Conservation (phyloP, 2,329 filamentous ascomycete species). For the Diaporthe destruens region DNA sequence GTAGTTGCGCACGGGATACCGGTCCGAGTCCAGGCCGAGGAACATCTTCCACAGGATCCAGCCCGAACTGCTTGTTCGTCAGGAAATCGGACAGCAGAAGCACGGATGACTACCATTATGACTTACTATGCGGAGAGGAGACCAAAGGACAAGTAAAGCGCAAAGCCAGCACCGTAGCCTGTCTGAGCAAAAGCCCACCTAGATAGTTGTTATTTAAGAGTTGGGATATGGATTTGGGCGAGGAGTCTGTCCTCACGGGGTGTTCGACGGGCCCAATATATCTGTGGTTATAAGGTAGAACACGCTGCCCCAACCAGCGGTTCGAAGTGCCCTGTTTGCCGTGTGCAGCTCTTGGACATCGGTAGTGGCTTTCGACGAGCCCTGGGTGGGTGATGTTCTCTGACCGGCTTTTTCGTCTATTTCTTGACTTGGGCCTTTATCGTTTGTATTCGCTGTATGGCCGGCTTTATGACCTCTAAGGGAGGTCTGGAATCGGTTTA, state of each 20-base stretch:
- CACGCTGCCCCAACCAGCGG: slow-evolving; percentile 58
- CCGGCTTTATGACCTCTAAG: background rate
- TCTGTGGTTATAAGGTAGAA: slow-evolving; percentile 65
- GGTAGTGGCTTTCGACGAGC: slow-evolving; percentile 39
- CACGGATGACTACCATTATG: rapidly evolving
- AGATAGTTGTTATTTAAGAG: background rate
- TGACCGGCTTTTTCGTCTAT: background rate
- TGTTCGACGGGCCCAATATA: slow-evolving; percentile 58
- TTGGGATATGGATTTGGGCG: too few species aligned
- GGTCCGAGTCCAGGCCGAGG: slow-evolving; percentile 60
- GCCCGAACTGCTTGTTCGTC: slow-evolving; percentile 50
- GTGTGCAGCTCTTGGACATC: slow-evolving; percentile 60
- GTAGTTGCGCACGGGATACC: slow-evolving; percentile 60
- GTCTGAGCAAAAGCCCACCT: slow-evolving; percentile 40
- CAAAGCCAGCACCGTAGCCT: slow-evolving; percentile 38
- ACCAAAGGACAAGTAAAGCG: slow-evolving; percentile 34
- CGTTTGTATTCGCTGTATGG: background rate
- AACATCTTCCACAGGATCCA: slow-evolving; percentile 61
- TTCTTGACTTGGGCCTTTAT: background rate
- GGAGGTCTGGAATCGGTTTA: background rate
- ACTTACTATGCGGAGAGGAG: slow-evolving; percentile 34
- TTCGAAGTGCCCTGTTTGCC: slow-evolving; percentile 59
- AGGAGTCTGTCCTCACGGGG: slow-evolving; percentile 44
- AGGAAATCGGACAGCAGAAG: background rate
- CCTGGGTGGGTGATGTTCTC: background rate